Conservation (phyloP, 1,284 basidiomycete genomes). For the Cutaneotrichosporon daszewskae region DNA sequence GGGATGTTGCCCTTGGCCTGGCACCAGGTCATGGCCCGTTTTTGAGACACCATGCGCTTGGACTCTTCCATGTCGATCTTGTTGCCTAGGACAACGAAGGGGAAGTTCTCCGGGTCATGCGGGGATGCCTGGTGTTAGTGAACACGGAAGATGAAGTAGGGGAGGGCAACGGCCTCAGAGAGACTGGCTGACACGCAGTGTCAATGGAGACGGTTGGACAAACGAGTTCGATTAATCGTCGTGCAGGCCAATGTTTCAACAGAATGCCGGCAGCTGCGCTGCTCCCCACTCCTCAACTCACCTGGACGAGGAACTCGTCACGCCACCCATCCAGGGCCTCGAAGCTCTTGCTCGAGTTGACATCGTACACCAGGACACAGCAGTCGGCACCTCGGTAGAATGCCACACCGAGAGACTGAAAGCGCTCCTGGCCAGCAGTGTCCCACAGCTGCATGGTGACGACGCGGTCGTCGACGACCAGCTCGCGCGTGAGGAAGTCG, state of each 20-base stretch:
- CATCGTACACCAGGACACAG: conserved; percentile 98
- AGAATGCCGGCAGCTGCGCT: no score
- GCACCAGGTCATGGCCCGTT: conserved; percentile 99
- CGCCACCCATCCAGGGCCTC: conserved; percentile 94
- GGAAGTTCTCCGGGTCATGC: conserved; percentile 99
- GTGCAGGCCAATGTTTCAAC: no score
- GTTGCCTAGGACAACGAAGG: conserved; percentile 97
- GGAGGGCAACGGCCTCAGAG: not conserved
- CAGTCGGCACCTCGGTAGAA: conserved; percentile 99
- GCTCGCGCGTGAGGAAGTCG: conserved; percentile 88
- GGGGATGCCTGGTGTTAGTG: conserved; percentile 68
- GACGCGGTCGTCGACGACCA: conserved; percentile 94
- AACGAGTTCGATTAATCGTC: no score
- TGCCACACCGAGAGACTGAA: conserved; percentile 96
- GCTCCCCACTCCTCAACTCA: conserved; percentile 27
- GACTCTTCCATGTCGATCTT: conserved; percentile 99
- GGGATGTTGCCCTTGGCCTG: conserved; percentile 99
- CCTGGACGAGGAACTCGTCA: conserved; percentile 89
- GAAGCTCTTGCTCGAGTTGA: conserved; percentile 97
- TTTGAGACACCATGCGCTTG: conserved; percentile 98
- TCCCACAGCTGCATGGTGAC: conserved; percentile 99
- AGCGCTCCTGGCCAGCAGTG: conserved; percentile 97
- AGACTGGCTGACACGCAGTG: no score
- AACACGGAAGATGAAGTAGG: not conserved
- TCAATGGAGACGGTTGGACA: no score